A percentile compares a stretch with the other conserved stretches of the same genome.
Evolutionary conservation across 495 filamentous ascomycete species (phyloP).

Genomic region (Lasiosphaeriaceae sp.): DNA sequence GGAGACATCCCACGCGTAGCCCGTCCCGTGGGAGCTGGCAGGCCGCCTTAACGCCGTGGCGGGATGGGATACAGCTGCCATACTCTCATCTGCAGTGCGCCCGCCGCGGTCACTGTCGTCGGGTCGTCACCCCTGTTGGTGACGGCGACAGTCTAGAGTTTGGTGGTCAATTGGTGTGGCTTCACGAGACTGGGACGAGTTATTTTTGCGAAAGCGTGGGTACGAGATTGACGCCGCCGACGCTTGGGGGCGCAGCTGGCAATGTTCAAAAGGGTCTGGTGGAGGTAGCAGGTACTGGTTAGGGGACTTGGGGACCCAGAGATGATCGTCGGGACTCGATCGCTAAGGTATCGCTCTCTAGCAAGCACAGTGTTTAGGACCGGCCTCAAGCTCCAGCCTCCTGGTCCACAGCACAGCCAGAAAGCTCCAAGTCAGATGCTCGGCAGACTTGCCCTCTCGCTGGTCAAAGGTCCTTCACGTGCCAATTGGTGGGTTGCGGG

Average conservation of each 20-base stretch:
- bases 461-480: neutral
- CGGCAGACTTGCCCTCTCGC: neutral
- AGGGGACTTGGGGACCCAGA: too few relatives aligned
- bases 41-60: constrained; percentile 48
- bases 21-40: constrained; percentile 47
- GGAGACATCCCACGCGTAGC: constrained; percentile 49
- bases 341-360: too few relatives aligned
- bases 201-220: too few relatives aligned
- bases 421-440: too few relatives aligned
- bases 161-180: neutral
- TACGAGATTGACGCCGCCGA: neutral
- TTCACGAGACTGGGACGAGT: too few relatives aligned
- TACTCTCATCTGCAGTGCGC: constrained; percentile 24
- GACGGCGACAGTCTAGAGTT: neutral
- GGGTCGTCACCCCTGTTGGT: neutral
- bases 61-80: constrained; percentile 52
- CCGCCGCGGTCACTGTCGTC: constrained; percentile 11
- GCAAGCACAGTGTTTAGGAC: neutral
- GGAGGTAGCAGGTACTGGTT: too few relatives aligned
- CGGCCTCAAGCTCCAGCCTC: neutral
- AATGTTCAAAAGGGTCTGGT: too few relatives aligned
- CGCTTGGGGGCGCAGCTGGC: too few relatives aligned
- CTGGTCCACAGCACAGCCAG: too few relatives aligned
- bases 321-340: too few relatives aligned
- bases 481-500: neutral